Evolutionary conservation across 2,329 filamentous ascomycete species (phyloP).

Genomic region (Juglanconis sp.): DNA sequence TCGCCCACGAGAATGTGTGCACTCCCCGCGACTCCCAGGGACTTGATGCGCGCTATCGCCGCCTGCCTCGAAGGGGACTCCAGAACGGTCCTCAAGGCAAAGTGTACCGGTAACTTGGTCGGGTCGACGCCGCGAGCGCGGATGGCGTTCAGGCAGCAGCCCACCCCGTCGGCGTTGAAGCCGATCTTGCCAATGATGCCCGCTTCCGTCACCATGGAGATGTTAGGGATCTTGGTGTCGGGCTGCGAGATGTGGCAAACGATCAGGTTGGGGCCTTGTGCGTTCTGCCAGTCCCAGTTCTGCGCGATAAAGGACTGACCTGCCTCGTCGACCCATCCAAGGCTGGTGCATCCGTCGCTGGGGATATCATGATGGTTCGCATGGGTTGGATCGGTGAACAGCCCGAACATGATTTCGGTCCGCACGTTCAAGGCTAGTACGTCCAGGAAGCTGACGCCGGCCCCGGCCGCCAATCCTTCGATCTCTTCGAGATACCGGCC

Average conservation of each 20-base stretch:
- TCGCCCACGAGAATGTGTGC: constrained; percentile 18
- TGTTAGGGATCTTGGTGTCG: constrained; percentile 19
- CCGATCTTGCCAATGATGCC: constrained; percentile 66
- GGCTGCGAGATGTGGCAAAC: constrained; percentile 24
- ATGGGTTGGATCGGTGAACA: constrained; percentile 3
- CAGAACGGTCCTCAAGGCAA: constrained; percentile 54
- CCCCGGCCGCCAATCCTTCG: constrained; percentile 11
- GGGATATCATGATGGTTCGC: background rate
- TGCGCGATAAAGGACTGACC: constrained; percentile 11
- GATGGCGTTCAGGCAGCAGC: constrained; percentile 61
- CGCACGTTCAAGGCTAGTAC: constrained; percentile 18
- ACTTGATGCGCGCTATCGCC: background rate
- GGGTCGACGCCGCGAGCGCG: constrained; percentile 51
- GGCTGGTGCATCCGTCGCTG: constrained; percentile 18
- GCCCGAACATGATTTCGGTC: constrained; percentile 18
- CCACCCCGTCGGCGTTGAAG: constrained; percentile 56
- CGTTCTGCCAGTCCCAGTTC: constrained; percentile 18
- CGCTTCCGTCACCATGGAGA: constrained; percentile 43
- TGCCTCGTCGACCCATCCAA: background rate
- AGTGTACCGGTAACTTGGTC: constrained; percentile 54
- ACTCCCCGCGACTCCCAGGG: constrained; percentile 11
- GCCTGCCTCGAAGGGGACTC: constrained; percentile 40
- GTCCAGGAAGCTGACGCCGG: constrained; percentile 12
- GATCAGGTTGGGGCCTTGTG: constrained; percentile 14
- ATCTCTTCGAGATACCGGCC: constrained; percentile 17